Evolutionary conservation across 2,329 filamentous ascomycete genomes (phyloP), one percentile per base, ranked within the genome.

Genomic region (Colletotrichum lini): DNA sequence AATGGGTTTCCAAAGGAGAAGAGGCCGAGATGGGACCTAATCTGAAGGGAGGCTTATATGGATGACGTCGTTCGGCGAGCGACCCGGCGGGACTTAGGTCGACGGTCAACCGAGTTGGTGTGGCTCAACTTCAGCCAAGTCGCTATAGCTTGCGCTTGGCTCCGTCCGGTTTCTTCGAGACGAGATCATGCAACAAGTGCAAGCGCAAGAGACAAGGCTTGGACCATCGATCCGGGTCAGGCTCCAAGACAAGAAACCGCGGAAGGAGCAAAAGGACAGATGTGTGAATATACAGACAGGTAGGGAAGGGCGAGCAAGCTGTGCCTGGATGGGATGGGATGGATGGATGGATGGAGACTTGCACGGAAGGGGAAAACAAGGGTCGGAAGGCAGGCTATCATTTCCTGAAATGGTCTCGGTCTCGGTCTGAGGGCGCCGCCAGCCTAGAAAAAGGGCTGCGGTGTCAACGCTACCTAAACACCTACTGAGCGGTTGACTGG

Each of bases 81-180:
- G 21, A 35, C 30, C 54, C 30, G 4, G 23, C 16, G 15, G 30
- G 47, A 52, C 12, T 42, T 42, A 44, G 35, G 26, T 16, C 26
- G 26, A 60, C 5, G 4, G 44, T 30, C 45, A 47, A 30, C 16
- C 45, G 38, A 30, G 40, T 13, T 61, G 62, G 53, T 40, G n/a
- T 49, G 50, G 5, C 16, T 16, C n/a, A 58, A 35, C 44, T 67
- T 68, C 44, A 47, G 52, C 68, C 30, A 44, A 30, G 5, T 30
- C 26, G 65, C 50, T 53, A 40, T 54, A 44, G 53, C 67, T 66
- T 49, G 67, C 66, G 40, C 40, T 61, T 21, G 40, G 54, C 67
- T 45, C 54, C 42, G 56, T 60, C 49, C 50, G 35, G 35, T 47
- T n/a, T 57, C 52, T 58, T 47, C 44, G 6, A 42, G 47, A 35